These are phyloP conservation scores for Moesziomyces sp. DNA, from an alignment of 1,284 basidiomycete genomes.

Conservation along the genomic window DNA sequence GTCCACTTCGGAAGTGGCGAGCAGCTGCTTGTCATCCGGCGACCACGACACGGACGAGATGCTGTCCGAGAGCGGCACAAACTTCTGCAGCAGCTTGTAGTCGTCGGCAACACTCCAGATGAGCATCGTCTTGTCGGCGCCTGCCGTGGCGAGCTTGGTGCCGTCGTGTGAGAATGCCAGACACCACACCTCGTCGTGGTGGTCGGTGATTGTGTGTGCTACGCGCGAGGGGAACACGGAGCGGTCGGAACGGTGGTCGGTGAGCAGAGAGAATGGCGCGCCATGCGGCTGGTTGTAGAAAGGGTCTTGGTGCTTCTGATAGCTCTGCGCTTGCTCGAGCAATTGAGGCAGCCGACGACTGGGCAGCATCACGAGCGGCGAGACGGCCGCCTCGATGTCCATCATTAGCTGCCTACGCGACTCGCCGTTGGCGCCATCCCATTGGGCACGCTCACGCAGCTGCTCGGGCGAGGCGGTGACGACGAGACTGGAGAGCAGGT, in stretches of 20 bases:
- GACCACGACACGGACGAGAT: constrained; percentile 72
- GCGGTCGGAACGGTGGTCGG: constrained; percentile 84
- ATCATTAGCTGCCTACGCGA: constrained; percentile 82
- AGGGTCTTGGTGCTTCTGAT: constrained; percentile 72
- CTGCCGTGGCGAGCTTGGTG: constrained; percentile 82
- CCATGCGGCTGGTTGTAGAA: constrained; percentile 59
- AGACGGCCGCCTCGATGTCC: constrained; percentile 87
- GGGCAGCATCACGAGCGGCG: constrained; percentile 90
- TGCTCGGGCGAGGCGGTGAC: constrained; percentile 74
- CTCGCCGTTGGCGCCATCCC: constrained; percentile 86
- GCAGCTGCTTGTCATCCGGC: constrained; percentile 51
- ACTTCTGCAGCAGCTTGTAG: constrained; percentile 40
- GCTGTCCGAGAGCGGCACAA: constrained; percentile 48
- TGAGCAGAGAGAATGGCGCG: constrained; percentile 81
- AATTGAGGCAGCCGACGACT: constrained; percentile 85
- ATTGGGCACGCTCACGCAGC: constrained; percentile 80
- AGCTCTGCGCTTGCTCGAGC: constrained; percentile 83
- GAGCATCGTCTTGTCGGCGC: constrained; percentile 85
- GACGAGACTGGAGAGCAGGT: constrained; percentile 60
- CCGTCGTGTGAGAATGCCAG: constrained; percentile 94
- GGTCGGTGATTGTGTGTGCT: constrained; percentile 77
- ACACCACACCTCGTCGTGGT: constrained; percentile 94
- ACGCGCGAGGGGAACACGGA: constrained; percentile 81
- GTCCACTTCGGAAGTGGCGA: constrained; percentile 51
- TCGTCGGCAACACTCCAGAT: constrained; percentile 75